These are phyloP conservation scores for Iris macrosiphon DNA, from an alignment of 106 monocot species.

Conservation along the genomic window DNA sequence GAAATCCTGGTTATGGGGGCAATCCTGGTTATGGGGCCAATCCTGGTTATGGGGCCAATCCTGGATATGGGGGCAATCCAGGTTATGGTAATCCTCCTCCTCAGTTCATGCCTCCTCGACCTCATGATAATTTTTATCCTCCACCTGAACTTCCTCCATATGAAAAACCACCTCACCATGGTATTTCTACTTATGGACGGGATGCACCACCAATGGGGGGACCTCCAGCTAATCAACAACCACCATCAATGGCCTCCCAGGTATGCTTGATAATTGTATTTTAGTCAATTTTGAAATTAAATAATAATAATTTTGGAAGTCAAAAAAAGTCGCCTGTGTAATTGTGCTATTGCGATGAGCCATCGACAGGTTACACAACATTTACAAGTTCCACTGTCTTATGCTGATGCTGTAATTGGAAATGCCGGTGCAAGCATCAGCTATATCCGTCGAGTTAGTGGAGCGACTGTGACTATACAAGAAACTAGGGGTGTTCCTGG, in stretches of 20 bases:
- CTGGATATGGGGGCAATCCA: conserved; percentile 19
- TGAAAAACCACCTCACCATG: conserved; percentile 76
- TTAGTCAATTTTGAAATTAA: background rate
- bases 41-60: background rate
- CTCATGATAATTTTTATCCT: conserved; percentile 59
- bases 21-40: background rate
- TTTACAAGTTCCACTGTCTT: conserved; percentile 90
- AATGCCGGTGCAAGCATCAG: conserved; percentile 83
- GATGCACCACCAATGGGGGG: conserved; percentile 42
- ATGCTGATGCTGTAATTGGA: conserved; percentile 93
- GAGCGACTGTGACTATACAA: conserved; percentile 91
- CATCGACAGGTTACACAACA: conserved; percentile 74
- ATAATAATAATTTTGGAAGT: background rate
- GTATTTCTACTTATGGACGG: conserved; percentile 70
- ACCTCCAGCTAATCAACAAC: conserved; percentile 31
- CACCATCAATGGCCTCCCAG: conserved; percentile 37
- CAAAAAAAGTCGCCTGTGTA: background rate
- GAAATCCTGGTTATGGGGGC: conserved; percentile 13
- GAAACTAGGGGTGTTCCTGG: conserved; percentile 86
- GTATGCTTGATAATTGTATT: conserved; percentile 14
- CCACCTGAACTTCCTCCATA: conserved; percentile 44
- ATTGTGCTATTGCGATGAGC: background rate
- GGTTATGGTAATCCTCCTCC: conserved; percentile 49
- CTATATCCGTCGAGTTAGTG: conserved; percentile 92
- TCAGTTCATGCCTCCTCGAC: conserved; percentile 54